Base-by-base conservation (phyloP, 2,329 filamentous ascomycete species). In the Microdochium nivale region DNA sequence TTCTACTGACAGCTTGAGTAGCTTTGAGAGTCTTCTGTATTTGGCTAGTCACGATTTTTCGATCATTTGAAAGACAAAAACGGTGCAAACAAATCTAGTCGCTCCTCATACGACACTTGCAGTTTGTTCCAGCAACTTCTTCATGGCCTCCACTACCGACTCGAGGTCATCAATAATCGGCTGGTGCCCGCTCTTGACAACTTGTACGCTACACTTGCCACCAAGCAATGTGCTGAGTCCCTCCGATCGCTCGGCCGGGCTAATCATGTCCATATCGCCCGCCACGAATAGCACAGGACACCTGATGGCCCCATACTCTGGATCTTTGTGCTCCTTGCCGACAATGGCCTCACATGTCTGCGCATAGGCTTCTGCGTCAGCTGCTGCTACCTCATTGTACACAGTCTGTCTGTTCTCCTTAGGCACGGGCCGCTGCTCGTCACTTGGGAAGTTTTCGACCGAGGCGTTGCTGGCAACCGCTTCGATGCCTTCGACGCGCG, bases 281-380 rank as follows among this genome's bases (percentile, higher is more conserved):
- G 61, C 61, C 2, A 68, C 57, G 24, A 67, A 59, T 2, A 65
- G 52, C 7, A 56, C 50, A 1, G 64, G 64, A 37, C 63, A 65
- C 27, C 49, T 58, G 51, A 68, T 67, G 11, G 52, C 52, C 13
- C 54, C 25, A 49, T 67, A 67, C 40, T 66, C 60, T 0, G 66
- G 65, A 49, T 68, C 65, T 23, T 56, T 51, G 51, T 67, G 66
- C 11, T 51, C 49, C 7, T 55, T 54, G 19, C 60, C 59, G n/a
- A 64, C 63, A 10, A 63, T 51, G 10, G 60, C 58, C 50, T 66
- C 64, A 35, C 60, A 64, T 2, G 64, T 67, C 14, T 56, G 58
- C 2, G 66, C 64, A 49, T 67, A 68, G 0, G 58, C 63, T 37
- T 67, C 65, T 1, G 62, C 53, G 21, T 61, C 55, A n/a, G 62